Conservation (phyloP, 2,329 filamentous ascomycete species). For the Neofusicoccum cordaticola region DNA sequence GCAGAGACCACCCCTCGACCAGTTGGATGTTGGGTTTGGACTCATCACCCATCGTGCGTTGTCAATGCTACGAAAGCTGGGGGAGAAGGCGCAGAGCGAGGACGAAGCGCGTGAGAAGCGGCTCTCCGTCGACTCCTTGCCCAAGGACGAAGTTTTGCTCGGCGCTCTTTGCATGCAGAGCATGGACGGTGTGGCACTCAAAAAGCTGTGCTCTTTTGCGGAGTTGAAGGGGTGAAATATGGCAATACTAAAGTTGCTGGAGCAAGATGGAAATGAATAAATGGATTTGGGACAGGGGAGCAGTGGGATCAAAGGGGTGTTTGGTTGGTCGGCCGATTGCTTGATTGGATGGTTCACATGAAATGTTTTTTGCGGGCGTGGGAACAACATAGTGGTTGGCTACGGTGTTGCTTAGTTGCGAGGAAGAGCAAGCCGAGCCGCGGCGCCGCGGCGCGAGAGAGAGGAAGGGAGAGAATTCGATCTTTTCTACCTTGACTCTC, state of each 20-base stretch:
- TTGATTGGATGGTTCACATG: neutral
- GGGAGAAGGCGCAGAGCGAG: constrained; percentile 42
- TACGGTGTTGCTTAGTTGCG: neutral
- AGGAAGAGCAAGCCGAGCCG: neutral
- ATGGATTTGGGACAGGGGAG: neutral
- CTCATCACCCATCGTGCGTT: constrained; percentile 46
- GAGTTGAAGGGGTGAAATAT: constrained; percentile 29
- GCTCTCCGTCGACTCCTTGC: constrained; percentile 33
- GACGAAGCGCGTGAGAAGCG: constrained; percentile 25
- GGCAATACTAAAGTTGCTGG: neutral
- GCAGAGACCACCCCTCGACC: constrained; percentile 31
- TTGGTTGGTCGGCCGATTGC: neutral
- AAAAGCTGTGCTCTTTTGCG: constrained; percentile 39
- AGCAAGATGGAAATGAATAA: neutral
- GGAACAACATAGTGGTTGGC: neutral
- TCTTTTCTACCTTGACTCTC: neutral
- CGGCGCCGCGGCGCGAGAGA: neutral
- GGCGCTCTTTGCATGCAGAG: constrained; percentile 45
- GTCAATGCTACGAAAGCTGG: constrained; percentile 46
- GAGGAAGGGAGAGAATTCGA: neutral
- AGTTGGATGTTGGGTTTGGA: constrained; percentile 35
- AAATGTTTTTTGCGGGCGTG: neutral
- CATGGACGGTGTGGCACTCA: constrained; percentile 43
- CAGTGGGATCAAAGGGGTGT: neutral
- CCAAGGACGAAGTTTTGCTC: constrained; percentile 45